Evolutionary conservation across 169 alveolate genomes (phyloP).

Genomic region (Plasmodium chabaudi): DNA sequence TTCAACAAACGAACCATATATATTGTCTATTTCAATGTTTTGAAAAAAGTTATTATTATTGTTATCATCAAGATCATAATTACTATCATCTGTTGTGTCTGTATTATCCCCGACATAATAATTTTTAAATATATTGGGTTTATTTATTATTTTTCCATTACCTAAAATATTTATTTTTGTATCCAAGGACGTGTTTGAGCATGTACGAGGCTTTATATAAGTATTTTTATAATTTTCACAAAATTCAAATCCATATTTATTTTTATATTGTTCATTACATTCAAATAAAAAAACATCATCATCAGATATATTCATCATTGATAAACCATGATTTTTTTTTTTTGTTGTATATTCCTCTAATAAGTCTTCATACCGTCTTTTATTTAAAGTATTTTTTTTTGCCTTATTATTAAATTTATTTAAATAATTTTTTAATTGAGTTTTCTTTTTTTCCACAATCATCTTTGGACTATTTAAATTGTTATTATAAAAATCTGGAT

Average conservation of each 20-base stretch:
- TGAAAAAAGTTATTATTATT: not conserved
- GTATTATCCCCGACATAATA: not conserved
- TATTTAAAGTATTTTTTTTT: not conserved
- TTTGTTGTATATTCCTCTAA: conserved; percentile 14
- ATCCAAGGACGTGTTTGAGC: not conserved
- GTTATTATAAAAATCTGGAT: not conserved
- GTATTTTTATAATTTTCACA: conserved; percentile 12
- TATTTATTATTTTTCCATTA: not conserved
- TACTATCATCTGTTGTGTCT: not conserved
- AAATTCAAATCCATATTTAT: conserved; percentile 8
- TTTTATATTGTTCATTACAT: conserved; percentile 3
- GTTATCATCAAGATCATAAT: not conserved
- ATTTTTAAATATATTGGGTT: not conserved
- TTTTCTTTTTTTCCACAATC: not conserved
- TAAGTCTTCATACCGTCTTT: conserved; percentile 13
- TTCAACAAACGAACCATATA: conserved; percentile 43
- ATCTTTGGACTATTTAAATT: conserved; percentile 2
- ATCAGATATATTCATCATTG: not conserved
- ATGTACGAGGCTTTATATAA: not conserved
- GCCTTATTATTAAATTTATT: not conserved
- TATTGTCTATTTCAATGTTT: conserved; percentile 14
- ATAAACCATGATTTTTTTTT: conserved; percentile 13
- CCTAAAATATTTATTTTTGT: too few relatives aligned
- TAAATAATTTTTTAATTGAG: not conserved
- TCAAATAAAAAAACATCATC: not conserved